phyloP scores from a whole-genome alignment of 2,329 filamentous ascomycete genomes.

The Plenodomus lindquistii region DNA sequence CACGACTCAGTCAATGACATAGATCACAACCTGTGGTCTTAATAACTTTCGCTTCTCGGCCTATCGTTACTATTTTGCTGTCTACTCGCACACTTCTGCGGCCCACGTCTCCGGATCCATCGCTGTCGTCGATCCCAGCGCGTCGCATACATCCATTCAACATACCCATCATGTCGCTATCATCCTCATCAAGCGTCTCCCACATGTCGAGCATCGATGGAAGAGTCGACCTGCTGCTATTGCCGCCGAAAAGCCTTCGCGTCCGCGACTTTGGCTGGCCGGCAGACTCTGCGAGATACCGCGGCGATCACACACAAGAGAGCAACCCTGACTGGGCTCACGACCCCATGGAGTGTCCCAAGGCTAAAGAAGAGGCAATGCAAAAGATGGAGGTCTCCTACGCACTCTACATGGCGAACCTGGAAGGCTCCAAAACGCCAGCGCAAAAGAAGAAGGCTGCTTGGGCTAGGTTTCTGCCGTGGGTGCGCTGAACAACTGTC shows the following conservation, averaged over 20 bases:
- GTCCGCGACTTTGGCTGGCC: constrained; percentile 32
- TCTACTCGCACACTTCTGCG: not conserved
- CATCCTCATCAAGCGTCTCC: constrained; percentile 10
- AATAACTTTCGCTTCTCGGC: not conserved
- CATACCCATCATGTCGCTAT: constrained; percentile 12
- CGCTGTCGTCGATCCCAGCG: constrained; percentile 4
- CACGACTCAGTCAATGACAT: not conserved
- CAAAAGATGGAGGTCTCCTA: constrained; percentile 29
- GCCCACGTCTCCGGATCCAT: not conserved
- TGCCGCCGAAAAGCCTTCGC: constrained; percentile 7
- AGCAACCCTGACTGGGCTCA: constrained; percentile 32
- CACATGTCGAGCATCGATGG: constrained; percentile 17
- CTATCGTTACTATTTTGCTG: not conserved
- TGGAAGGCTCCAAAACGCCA: constrained; percentile 6
- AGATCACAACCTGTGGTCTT: not conserved
- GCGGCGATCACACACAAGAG: constrained; percentile 29
- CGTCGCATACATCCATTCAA: constrained; percentile 7
- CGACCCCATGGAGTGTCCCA: constrained; percentile 25
- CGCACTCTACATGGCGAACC: constrained; percentile 28
- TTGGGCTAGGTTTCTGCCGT: constrained; percentile 26
- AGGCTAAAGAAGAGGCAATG: constrained; percentile 24
- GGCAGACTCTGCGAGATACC: constrained; percentile 24
- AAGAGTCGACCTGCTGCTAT: constrained; percentile 8
- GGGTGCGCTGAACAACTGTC: constrained; percentile 11
- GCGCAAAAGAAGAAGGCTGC: constrained; percentile 23